Evolutionary conservation across 257 asterid species (phyloP).

Genomic region (Ilex asprella): DNA sequence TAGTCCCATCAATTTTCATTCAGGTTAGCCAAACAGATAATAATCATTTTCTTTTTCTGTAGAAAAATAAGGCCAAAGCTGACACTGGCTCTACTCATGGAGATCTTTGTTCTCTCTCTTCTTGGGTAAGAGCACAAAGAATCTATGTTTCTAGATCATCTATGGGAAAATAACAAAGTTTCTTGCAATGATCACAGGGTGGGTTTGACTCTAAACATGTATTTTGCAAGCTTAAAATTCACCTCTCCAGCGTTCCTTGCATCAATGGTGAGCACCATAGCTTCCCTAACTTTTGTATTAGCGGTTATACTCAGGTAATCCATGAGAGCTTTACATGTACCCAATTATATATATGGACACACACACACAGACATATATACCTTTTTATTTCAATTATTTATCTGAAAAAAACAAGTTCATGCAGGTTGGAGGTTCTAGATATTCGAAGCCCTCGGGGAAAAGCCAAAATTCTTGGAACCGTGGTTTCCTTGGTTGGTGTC

Average conservation of each 20-base stretch:
- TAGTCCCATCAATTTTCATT: no score
- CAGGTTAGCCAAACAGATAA: not conserved
- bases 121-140: constrained; percentile 39
- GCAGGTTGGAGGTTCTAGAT: constrained; percentile 60
- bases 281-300: constrained; percentile 57
- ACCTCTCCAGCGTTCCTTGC: constrained; percentile 65
- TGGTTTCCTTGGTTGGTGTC: constrained; percentile 62
- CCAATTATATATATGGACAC: not conserved
- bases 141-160: not conserved
- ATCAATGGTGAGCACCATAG: constrained; percentile 59
- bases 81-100: constrained; percentile 41
- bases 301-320: constrained; percentile 62
- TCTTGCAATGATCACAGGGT: constrained; percentile 33
- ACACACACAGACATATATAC: not conserved
- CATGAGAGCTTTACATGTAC: not conserved
- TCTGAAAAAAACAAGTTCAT: not conserved
- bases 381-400: not conserved
- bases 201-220: constrained; percentile 69
- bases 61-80: constrained; percentile 57
- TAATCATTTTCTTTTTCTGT: constrained; percentile 16
- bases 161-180: not conserved
- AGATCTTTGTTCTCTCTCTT: constrained; percentile 52
- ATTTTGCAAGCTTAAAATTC: constrained; percentile 48
- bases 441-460: constrained; percentile 46
- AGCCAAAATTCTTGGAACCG: constrained; percentile 54